These are phyloP conservation scores for Sarocladium oryzae DNA, from an alignment of 2,329 filamentous ascomycete genomes.

Conservation along the genomic window DNA sequence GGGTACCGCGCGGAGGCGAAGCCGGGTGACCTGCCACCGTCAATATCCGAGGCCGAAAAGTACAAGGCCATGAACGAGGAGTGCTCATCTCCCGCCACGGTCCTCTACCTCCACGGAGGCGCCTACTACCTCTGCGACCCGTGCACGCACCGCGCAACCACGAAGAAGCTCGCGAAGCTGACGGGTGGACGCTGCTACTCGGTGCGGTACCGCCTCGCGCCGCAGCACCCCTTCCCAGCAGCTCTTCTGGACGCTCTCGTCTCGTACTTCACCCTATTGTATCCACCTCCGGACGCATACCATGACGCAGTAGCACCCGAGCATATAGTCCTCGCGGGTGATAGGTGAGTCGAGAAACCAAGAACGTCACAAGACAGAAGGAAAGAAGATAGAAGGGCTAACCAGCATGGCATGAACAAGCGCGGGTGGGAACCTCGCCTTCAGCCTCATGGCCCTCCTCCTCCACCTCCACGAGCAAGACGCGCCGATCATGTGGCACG, in stretches of 20 bases:
- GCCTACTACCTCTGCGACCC: slow-evolving; percentile 70
- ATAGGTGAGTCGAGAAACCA: slow-evolving; percentile 40
- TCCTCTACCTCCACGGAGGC: slow-evolving; percentile 72
- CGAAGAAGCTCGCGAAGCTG: slow-evolving; percentile 56
- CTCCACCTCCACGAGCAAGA: slow-evolving; percentile 51
- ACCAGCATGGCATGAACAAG: too few relatives aligned
- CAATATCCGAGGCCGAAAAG: slow-evolving; percentile 55
- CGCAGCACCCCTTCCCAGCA: slow-evolving; percentile 67
- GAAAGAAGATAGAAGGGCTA: too few relatives aligned
- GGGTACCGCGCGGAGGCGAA: slow-evolving; percentile 55
- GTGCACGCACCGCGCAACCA: slow-evolving; percentile 52
- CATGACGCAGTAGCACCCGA: slow-evolving; percentile 59
- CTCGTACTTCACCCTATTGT: slow-evolving; percentile 66
- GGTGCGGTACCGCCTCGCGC: slow-evolving; percentile 68
- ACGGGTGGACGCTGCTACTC: slow-evolving; percentile 63
- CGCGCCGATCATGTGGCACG: slow-evolving; percentile 53
- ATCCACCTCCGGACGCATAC: slow-evolving; percentile 61
- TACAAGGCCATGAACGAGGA: slow-evolving; percentile 64
- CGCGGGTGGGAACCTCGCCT: slow-evolving; percentile 65
- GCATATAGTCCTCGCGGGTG: slow-evolving; percentile 66
- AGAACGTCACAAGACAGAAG: too few relatives aligned
- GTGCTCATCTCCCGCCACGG: slow-evolving; percentile 52
- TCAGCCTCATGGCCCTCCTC: slow-evolving; percentile 62
- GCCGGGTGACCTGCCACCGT: slow-evolving; percentile 42
- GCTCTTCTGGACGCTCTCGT: slow-evolving; percentile 67